Evolutionary conservation across 768 basidiomycete species (phyloP).

Genomic region (Tremella mesenterica): DNA sequence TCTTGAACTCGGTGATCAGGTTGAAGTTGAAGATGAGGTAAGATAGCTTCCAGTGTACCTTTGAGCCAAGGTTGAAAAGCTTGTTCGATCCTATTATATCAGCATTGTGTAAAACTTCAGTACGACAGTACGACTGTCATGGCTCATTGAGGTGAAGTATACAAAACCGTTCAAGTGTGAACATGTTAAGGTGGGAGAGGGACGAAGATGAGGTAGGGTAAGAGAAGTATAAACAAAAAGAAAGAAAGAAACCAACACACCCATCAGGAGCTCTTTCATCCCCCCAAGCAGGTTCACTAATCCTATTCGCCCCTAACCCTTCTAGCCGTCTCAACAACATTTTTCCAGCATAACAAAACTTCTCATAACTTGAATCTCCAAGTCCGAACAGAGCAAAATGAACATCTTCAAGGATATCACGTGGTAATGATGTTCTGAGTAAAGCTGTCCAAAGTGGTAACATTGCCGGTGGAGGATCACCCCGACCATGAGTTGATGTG

Average conservation of each 20-base stretch:
- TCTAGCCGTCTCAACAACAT: slow-evolving; percentile 41
- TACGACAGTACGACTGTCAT: too few relatives aligned
- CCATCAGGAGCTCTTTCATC: slow-evolving; percentile 45
- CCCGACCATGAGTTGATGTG: slow-evolving; percentile 43
- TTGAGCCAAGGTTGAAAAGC: slow-evolving; percentile 40
- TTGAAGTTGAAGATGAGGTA: slow-evolving; percentile 27
- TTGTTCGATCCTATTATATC: slow-evolving; percentile 32
- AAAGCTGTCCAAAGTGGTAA: slow-evolving; percentile 38
- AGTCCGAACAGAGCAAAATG: slow-evolving; percentile 41
- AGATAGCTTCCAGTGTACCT: slow-evolving; percentile 25
- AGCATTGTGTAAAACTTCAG: background rate
- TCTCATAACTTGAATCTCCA: slow-evolving; percentile 43
- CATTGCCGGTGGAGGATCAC: slow-evolving; percentile 44
- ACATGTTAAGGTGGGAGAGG: too few relatives aligned
- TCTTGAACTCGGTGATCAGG: background rate
- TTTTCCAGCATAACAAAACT: slow-evolving; percentile 45
- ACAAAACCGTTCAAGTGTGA: slow-evolving; percentile 6
- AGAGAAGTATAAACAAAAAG: too few relatives aligned
- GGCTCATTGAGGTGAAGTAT: too few relatives aligned
- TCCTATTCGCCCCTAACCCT: slow-evolving; percentile 34
- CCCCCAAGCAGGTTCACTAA: slow-evolving; percentile 40
- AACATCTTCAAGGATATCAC: slow-evolving; percentile 43
- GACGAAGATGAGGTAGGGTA: too few relatives aligned
- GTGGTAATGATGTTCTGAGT: slow-evolving; percentile 33
- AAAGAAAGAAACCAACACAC: too few relatives aligned